Evolutionary conservation across 169 alveolate genomes (phyloP).

Genomic region (Neospora caninum): DNA sequence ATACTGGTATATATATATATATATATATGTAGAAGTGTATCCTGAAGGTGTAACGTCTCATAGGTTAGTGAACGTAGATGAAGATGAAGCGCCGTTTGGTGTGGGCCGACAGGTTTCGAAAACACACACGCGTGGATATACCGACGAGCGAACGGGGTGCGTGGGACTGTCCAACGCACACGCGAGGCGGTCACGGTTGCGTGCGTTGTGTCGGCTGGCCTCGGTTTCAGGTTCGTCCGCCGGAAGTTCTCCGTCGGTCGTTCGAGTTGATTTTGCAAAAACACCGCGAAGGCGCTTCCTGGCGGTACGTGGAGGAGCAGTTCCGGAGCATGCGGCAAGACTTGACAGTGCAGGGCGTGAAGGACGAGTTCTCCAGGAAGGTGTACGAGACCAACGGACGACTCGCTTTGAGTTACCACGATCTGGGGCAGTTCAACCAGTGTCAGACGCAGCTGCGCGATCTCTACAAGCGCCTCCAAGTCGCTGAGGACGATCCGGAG

Average conservation of each 20-base stretch:
- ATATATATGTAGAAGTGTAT: background rate
- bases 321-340: slow-evolving; percentile 91
- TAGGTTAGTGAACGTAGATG: no score
- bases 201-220: no score
- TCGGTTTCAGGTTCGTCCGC: slow-evolving; percentile 17
- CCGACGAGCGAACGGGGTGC: no score
- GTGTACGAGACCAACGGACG: slow-evolving; percentile 94
- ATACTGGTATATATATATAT: background rate
- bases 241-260: background rate
- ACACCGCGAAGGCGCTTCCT: slow-evolving; percentile 50
- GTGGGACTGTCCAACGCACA: no score
- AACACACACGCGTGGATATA: no score
- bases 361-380: slow-evolving; percentile 85
- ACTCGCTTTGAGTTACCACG: slow-evolving; percentile 91
- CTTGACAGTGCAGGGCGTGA: slow-evolving; percentile 91
- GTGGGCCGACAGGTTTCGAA: no score
- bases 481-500: slow-evolving; percentile 20
- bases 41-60: no score
- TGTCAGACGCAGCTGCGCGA: slow-evolving; percentile 91
- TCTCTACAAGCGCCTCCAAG: slow-evolving; percentile 42
- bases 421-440: slow-evolving; percentile 93
- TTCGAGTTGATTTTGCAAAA: background rate
- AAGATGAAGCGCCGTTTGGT: no score
- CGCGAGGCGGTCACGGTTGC: no score
- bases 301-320: slow-evolving; percentile 89